Conservation (phyloP, 2,329 filamentous ascomycete genomes). For the Ceratocystis diversiconidia region DNA sequence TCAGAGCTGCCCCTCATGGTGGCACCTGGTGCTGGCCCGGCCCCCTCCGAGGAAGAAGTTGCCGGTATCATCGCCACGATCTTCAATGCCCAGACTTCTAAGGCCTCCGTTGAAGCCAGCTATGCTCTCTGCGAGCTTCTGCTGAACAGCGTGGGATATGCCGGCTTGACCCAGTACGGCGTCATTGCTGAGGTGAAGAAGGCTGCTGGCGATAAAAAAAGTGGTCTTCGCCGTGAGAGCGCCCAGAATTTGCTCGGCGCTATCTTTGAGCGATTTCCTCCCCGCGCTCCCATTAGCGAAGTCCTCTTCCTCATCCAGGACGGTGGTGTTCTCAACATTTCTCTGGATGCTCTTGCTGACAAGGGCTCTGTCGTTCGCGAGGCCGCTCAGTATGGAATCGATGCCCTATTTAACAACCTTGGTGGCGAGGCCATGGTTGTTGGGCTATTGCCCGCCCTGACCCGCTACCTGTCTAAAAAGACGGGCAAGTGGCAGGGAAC, state of each 20-base stretch:
- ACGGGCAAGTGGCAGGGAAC: slow-evolving; percentile 96
- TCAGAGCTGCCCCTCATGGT: slow-evolving; percentile 28
- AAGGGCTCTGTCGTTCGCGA: slow-evolving; percentile 82
- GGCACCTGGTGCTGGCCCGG: slow-evolving; percentile 35
- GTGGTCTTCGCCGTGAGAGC: slow-evolving; percentile 67
- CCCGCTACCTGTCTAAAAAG: slow-evolving; percentile 62
- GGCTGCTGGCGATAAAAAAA: slow-evolving; percentile 88
- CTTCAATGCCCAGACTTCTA: slow-evolving; percentile 54
- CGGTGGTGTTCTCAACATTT: slow-evolving; percentile 54
- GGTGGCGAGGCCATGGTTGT: slow-evolving; percentile 69
- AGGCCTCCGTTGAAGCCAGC: slow-evolving; percentile 50
- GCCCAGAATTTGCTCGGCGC: slow-evolving; percentile 91
- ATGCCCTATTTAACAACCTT: slow-evolving; percentile 69
- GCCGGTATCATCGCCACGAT: slow-evolving; percentile 49
- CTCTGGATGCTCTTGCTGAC: slow-evolving; percentile 75
- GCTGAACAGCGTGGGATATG: slow-evolving; percentile 39
- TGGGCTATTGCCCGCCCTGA: slow-evolving; percentile 64
- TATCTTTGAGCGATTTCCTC: slow-evolving; percentile 77
- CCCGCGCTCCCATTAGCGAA: slow-evolving; percentile 63
- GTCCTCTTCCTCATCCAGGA: slow-evolving; percentile 71
- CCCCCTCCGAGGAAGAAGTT: slow-evolving; percentile 53
- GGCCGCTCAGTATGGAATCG: slow-evolving; percentile 83
- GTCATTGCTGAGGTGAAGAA: slow-evolving; percentile 46
- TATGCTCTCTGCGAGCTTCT: slow-evolving; percentile 48
- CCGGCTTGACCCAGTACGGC: slow-evolving; percentile 39